A percentile compares a stretch with the other conserved stretches of the same genome.
These are phyloP conservation scores for Dryas drummondii DNA, from an alignment of 306 rosid species.

Conservation along the genomic window DNA sequence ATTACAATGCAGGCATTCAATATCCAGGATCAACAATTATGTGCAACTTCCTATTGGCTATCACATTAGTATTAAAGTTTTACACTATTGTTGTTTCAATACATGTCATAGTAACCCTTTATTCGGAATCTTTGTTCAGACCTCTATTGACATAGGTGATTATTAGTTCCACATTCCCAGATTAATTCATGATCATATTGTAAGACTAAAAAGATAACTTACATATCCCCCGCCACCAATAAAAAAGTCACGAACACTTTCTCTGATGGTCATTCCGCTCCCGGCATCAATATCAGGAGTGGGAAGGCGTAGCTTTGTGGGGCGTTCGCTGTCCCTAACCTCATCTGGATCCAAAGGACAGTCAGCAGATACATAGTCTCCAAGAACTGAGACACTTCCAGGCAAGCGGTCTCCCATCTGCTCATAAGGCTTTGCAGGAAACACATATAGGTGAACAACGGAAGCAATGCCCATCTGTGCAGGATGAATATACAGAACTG, in stretches of 20 bases:
- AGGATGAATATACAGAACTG: conserved; percentile 57
- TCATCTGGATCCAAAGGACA: conserved; percentile 98
- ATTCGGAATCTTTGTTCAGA: background rate
- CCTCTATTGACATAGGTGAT: background rate
- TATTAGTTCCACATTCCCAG: conserved; percentile 28
- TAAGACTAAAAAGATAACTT: conserved; percentile 42
- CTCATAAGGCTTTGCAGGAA: conserved; percentile 94
- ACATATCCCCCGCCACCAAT: conserved; percentile 91
- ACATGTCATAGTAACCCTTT: background rate
- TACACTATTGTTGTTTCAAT: background rate
- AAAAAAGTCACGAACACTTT: conserved; percentile 92
- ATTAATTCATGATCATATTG: conserved; percentile 13
- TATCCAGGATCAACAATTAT: background rate
- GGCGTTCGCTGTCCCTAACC: conserved; percentile 96
- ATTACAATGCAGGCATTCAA: background rate
- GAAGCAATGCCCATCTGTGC: conserved; percentile 99
- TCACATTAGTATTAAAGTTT: background rate
- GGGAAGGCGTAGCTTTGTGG: conserved; percentile 82
- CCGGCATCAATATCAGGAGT: conserved; percentile 54
- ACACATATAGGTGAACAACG: conserved; percentile 85
- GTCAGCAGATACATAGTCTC: conserved; percentile 89
- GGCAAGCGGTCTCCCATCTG: conserved; percentile 82
- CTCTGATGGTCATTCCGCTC: conserved; percentile 91
- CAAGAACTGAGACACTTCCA: conserved; percentile 88
- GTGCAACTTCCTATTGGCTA: background rate